Percentiles rank a stretch among this genome's conserved stretches.
Evolutionary conservation across 257 asterid species (phyloP).

Genomic region (Nicotiana paniculata): DNA sequence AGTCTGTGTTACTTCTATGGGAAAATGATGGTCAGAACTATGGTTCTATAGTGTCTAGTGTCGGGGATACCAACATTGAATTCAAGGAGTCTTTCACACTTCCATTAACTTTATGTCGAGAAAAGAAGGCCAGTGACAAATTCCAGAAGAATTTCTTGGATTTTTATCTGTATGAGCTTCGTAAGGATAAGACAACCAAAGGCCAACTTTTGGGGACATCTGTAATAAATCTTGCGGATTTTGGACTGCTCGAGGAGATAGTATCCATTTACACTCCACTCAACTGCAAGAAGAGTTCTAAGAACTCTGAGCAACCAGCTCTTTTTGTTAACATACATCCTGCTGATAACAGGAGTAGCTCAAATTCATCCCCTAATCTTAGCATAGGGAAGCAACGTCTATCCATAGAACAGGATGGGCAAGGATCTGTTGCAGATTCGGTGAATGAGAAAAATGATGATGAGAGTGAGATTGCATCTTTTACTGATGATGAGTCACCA

Average conservation of each 20-base stretch:
- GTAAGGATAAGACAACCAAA: conserved; percentile 57
- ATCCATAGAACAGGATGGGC: conserved; percentile 49
- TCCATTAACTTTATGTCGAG: conserved; percentile 38
- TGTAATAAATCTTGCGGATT: conserved; percentile 62
- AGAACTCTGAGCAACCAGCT: conserved; percentile 39
- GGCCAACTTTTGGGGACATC: conserved; percentile 68
- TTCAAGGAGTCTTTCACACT: conserved; percentile 62
- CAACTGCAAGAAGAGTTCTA: conserved; percentile 55
- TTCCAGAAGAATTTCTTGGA: conserved; percentile 61
- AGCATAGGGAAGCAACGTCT: conserved; percentile 37
- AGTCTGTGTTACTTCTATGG: conserved; percentile 74
- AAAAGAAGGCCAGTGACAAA: conserved; percentile 42
- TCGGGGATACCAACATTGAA: conserved; percentile 51
- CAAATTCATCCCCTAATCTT: conserved; percentile 51
- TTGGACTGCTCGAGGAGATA: conserved; percentile 47
- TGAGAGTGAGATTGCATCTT: conserved; percentile 40
- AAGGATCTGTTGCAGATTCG: conserved; percentile 34
- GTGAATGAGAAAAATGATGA: conserved; percentile 21
- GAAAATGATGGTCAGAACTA: conserved; percentile 50
- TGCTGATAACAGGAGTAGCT: conserved; percentile 41
- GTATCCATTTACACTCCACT: conserved; percentile 44
- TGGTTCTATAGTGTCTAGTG: conserved; percentile 52
- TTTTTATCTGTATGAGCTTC: conserved; percentile 63
- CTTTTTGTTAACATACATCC: conserved; percentile 53
- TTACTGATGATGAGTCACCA: conserved; percentile 58